Evolutionary conservation across 129 eudicot genomes (phyloP), one percentile per base, ranked within the genome.

Genomic region (Flaveria brownii): DNA sequence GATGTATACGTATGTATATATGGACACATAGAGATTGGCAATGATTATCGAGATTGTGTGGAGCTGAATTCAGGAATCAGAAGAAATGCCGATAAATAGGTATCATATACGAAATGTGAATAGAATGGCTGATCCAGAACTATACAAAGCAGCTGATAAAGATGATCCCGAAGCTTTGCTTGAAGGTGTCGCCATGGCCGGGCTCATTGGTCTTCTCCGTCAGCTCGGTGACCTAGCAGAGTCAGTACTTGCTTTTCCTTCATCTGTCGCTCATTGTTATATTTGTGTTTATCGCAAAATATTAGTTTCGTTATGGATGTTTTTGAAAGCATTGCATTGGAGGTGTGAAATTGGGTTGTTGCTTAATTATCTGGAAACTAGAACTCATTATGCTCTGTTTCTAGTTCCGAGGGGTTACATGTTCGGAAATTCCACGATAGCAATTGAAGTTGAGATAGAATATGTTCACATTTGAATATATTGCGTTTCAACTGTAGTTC

Each of bases 221-320:
- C 99, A 94, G 85, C 90, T 94, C 75, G 99, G 99, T 14, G 99
- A 94, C 93, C 88, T 94, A 13, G 97, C 99, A 16, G 90, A 89
- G 99, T 94, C 63, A 78, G 97, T 81, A 46, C 72, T 72, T 56
- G 50, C 11, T 64, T 20, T 8, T 8, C 52, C 8, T 14, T 43
- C 47, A 43, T 9, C 47, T 33, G 39, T 33, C 6, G 39, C 39
- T 33, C 39, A 6, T 33, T 33, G 39, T 4, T 33, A 33, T 33
- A 33, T 33, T 33, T 4, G 47, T 43, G 10, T 39, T 60, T 10
- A 33, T 72, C 9, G 59, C 15, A 28, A 59, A 3, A 59, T 17
- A 71, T 71, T 63, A 30, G 71, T 50, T 69, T 28, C 20, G 17
- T 43, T 66, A n/a, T 1, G 63, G 30, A 18, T 6, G 66, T 23